These are phyloP conservation scores for Naganishia vishniacii DNA, from an alignment of 768 basidiomycete species.

Conservation along the genomic window DNA sequence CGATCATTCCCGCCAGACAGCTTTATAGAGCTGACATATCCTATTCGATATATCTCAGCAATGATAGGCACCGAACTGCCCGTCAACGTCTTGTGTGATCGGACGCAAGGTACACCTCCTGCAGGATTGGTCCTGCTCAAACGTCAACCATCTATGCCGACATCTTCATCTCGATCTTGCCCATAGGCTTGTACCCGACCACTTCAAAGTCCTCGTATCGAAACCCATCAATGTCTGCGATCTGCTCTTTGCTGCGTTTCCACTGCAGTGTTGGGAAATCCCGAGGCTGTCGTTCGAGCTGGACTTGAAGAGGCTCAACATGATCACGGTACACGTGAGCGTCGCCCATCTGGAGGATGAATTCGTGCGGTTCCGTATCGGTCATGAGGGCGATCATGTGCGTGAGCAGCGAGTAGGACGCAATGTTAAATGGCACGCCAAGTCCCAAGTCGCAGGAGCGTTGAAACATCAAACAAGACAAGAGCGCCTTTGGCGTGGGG, in stretches of 20 bases:
- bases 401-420: conserved; percentile 92
- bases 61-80: no score
- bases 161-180: conserved; percentile 91
- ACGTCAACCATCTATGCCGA: no score
- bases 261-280: conserved; percentile 76
- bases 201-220: conserved; percentile 72
- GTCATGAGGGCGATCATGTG: conserved; percentile 97
- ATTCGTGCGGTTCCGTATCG: conserved; percentile 74
- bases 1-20: no score
- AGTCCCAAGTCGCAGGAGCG: conserved; percentile 95
- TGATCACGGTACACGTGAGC: conserved; percentile 95
- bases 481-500: conserved; percentile 57
- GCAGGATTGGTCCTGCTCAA: no score
- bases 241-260: conserved; percentile 57
- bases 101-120: no score
- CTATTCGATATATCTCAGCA: no score
- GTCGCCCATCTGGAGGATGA: conserved; percentile 93
- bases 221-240: conserved; percentile 71
- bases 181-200: conserved; percentile 78
- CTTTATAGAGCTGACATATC: no score
- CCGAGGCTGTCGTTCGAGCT: conserved; percentile 70
- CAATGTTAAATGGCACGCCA: conserved; percentile 98
- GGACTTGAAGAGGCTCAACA: conserved; percentile 73
- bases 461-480: conserved; percentile 95
- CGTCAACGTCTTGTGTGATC: no score